phyloP scores from a whole-genome alignment of 768 basidiomycete species.

The Kwoniella pini region DNA sequence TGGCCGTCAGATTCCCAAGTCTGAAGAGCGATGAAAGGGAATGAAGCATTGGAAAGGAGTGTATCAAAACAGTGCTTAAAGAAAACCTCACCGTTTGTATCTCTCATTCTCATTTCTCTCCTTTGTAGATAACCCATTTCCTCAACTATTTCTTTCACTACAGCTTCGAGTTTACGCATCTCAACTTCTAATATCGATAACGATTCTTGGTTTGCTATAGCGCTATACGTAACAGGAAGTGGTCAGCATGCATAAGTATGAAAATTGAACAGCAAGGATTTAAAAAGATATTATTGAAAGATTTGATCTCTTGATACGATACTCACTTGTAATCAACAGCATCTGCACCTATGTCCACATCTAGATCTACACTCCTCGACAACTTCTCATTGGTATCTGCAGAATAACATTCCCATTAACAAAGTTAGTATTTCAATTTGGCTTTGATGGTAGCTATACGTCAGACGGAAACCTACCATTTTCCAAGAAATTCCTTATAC shows the following conservation, averaged over 20 bases:
- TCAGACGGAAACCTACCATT: slow-evolving; percentile 61
- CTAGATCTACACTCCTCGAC: slow-evolving; percentile 78
- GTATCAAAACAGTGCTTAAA: background rate
- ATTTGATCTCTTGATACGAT: too few species aligned
- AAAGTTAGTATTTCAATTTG: too few species aligned
- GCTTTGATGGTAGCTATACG: background rate
- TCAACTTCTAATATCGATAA: slow-evolving; percentile 93
- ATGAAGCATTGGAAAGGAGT: background rate
- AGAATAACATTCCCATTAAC: too few species aligned
- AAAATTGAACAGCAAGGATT: too few species aligned
- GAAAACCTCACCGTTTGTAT: slow-evolving; percentile 86
- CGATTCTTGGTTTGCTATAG: slow-evolving; percentile 97
- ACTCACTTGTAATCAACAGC: slow-evolving; percentile 97
- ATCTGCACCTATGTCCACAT: slow-evolving; percentile 96
- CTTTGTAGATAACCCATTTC: slow-evolving; percentile 87
- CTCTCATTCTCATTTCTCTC: slow-evolving; percentile 83
- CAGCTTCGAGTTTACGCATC: slow-evolving; percentile 94
- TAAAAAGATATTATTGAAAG: too few species aligned
- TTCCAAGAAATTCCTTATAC: slow-evolving; percentile 80
- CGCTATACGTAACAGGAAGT: slow-evolving; percentile 59
- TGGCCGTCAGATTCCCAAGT: too few species aligned
- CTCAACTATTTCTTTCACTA: slow-evolving; percentile 91
- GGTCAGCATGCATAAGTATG: background rate
- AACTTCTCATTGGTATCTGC: slow-evolving; percentile 15
- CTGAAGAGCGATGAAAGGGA: too few species aligned